These are phyloP conservation scores for Dichotomocladium elegans DNA, from an alignment of 371 early-diverging fungal species.

Conservation along the genomic window DNA sequence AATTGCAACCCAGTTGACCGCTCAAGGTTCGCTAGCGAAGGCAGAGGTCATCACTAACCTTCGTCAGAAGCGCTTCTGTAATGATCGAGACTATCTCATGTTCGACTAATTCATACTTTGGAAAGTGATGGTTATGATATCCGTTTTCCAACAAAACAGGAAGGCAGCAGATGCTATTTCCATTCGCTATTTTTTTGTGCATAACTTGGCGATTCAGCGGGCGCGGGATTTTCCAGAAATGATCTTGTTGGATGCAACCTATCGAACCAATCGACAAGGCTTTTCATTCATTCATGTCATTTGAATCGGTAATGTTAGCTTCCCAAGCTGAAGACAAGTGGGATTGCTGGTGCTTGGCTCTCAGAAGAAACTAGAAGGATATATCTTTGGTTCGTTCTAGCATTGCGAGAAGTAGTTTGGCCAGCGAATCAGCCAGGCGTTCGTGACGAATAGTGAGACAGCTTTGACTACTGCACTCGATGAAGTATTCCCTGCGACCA, in stretches of 20 bases:
- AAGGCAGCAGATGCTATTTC: not conserved
- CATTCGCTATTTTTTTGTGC: slow-evolving; percentile 4
- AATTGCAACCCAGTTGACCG: no score
- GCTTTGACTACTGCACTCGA: not conserved
- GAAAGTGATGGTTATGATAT: not conserved
- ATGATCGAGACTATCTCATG: no score
- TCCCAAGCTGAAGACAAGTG: slow-evolving; percentile 1
- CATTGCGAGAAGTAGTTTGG: not conserved
- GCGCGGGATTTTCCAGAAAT: no score
- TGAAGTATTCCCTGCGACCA: not conserved
- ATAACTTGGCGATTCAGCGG: not conserved
- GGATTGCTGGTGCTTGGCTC: slow-evolving; percentile 5
- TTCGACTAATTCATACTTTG: no score
- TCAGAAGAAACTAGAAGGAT: not conserved
- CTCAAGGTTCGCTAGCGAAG: no score
- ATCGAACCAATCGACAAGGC: not conserved
- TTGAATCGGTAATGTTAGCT: no score
- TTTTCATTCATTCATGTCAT: no score
- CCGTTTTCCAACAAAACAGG: not conserved
- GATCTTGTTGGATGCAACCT: slow-evolving; percentile 9
- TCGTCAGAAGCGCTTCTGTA: no score
- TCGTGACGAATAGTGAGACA: slow-evolving; percentile 1
- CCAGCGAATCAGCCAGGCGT: not conserved
- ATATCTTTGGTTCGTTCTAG: slow-evolving; percentile 1
- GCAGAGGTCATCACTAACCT: no score